Percentiles rank a stretch among this genome's conserved stretches.
Conservation (phyloP, 495 filamentous ascomycete genomes). For the Penicillium daleae region DNA sequence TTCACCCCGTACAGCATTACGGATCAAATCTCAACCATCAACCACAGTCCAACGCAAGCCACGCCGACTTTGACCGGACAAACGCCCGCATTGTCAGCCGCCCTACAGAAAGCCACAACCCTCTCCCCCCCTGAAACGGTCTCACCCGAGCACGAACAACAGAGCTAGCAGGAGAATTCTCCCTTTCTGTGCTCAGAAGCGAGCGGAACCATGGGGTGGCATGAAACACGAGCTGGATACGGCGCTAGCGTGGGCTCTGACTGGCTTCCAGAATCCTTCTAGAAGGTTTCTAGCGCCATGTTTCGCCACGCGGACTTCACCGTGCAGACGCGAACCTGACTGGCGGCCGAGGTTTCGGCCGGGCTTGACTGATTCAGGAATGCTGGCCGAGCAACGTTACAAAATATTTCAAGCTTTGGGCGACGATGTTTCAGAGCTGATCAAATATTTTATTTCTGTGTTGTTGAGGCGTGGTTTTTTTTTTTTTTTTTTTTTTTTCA, state of each 20-base stretch:
- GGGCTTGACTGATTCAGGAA: constrained; percentile 8
- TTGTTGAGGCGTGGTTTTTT: background rate
- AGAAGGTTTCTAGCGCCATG: constrained; percentile 40
- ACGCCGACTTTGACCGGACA: background rate
- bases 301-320: constrained; percentile 24
- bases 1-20: background rate
- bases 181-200: constrained; percentile 10
- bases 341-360: background rate
- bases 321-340: constrained; percentile 2
- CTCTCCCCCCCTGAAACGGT: background rate
- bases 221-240: constrained; percentile 6
- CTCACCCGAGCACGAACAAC: background rate
- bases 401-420: constrained; percentile 8
- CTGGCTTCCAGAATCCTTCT: constrained; percentile 43
- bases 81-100: background rate
- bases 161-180: constrained; percentile 6
- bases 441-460: background rate
- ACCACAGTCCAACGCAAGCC: constrained; percentile 1
- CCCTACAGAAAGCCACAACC: background rate
- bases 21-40: background rate
- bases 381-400: background rate
- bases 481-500: background rate
- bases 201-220: constrained; percentile 13
- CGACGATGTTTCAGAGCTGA: background rate
- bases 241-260: constrained; percentile 26